Evolutionary conservation across 352 stramenopile species (phyloP).

Genomic region (Globisporangium iwayamae): DNA sequence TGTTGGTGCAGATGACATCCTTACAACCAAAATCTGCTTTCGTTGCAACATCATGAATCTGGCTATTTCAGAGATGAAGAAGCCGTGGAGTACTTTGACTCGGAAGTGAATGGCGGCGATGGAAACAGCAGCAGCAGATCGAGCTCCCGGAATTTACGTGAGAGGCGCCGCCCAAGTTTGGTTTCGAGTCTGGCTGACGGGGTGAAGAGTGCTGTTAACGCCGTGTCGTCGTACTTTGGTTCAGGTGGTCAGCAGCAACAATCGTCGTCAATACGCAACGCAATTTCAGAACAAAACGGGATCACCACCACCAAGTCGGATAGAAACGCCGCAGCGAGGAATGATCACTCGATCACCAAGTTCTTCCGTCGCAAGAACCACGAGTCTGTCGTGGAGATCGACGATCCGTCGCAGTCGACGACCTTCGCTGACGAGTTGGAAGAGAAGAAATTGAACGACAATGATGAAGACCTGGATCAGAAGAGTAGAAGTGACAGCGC

Average conservation of each 20-base stretch:
- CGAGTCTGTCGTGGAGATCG: conserved; percentile 15
- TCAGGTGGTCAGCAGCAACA: conserved; percentile 3
- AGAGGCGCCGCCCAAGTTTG: conserved; percentile 20
- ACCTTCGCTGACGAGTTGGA: not conserved
- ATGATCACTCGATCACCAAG: conserved; percentile 11
- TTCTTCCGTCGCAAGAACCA: conserved; percentile 6
- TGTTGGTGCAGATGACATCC: not conserved
- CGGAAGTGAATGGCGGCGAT: conserved; percentile 2
- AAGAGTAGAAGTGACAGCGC: not conserved
- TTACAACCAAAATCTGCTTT: not conserved
- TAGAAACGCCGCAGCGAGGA: not conserved
- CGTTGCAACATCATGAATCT: not conserved
- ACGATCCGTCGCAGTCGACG: conserved; percentile 11
- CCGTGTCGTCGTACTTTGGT: conserved; percentile 23
- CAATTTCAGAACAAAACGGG: not conserved
- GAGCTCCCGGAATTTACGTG: not conserved
- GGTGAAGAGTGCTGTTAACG: conserved; percentile 27
- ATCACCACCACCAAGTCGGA: not conserved
- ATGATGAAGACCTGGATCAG: not conserved
- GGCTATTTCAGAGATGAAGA: conserved; percentile 7
- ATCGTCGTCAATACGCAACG: not conserved
- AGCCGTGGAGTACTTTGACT: conserved; percentile 7
- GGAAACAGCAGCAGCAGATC: not conserved
- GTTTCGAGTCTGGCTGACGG: conserved; percentile 20
- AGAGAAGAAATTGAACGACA: not conserved